Percentiles rank a stretch among this genome's conserved stretches.
Evolutionary conservation across 2,329 filamentous ascomycete genomes (phyloP).

Genomic region (Nakataea oryzae): DNA sequence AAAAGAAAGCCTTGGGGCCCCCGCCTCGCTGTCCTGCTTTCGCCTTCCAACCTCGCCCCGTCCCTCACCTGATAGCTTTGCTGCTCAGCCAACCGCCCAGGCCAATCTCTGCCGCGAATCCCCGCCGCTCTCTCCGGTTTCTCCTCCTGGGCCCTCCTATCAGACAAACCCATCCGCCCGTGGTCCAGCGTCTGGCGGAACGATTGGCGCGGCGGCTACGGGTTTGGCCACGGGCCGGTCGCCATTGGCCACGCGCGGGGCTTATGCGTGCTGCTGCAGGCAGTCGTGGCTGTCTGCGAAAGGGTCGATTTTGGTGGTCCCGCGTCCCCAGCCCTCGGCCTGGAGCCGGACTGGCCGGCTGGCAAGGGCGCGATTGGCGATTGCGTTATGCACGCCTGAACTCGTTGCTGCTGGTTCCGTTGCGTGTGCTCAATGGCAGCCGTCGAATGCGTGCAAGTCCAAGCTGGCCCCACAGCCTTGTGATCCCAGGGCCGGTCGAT

Average conservation of each 20-base stretch:
- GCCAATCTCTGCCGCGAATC: not conserved
- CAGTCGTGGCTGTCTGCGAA: slow-evolving; percentile 38
- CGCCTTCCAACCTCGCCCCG: not conserved
- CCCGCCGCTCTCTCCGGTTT: not conserved
- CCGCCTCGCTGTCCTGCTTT: too few species aligned
- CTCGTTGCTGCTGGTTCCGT: not conserved
- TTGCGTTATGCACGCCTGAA: not conserved
- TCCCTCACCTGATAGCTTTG: not conserved
- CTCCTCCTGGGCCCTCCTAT: not conserved
- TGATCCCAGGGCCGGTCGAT: not conserved
- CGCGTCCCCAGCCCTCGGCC: not conserved
- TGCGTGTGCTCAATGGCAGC: not conserved
- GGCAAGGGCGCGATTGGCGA: not conserved
- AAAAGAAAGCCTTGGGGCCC: not conserved
- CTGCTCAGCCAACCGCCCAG: not conserved
- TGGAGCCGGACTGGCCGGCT: not conserved
- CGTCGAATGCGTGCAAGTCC: not conserved
- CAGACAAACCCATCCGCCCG: not conserved
- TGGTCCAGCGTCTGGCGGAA: too few species aligned
- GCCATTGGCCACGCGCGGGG: slow-evolving; percentile 8
- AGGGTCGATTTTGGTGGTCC: slow-evolving; percentile 16
- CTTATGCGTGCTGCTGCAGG: slow-evolving; percentile 27
- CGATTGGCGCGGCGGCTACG: too few species aligned
- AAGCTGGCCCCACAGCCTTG: not conserved
- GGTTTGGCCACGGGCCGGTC: not conserved